These are phyloP conservation scores for Nothophytophthora sp. DNA, from an alignment of 352 stramenopile genomes.

Conservation along the genomic window DNA sequence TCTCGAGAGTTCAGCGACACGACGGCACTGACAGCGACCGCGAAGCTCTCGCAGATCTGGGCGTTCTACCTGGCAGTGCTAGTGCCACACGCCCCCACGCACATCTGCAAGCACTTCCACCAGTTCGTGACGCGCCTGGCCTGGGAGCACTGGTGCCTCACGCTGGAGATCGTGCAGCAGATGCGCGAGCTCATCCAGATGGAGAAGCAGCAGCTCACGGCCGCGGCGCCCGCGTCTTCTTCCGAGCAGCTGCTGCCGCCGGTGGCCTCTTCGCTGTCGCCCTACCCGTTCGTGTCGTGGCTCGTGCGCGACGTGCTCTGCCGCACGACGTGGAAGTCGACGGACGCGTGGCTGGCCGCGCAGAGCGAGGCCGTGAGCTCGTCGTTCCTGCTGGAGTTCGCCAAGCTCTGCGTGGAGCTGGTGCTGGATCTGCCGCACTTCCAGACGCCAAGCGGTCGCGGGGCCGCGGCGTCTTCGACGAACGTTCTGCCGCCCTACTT, in stretches of 20 bases:
- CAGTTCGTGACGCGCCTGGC: slow-evolving; percentile 78
- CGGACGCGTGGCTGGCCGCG: slow-evolving; percentile 59
- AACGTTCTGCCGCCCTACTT: slow-evolving; percentile 85
- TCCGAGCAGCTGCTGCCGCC: slow-evolving; percentile 24
- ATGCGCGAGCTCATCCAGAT: slow-evolving; percentile 76
- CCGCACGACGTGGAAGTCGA: slow-evolving; percentile 78
- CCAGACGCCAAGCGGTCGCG: slow-evolving; percentile 39
- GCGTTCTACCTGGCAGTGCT: slow-evolving; percentile 74
- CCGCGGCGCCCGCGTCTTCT: slow-evolving; percentile 3
- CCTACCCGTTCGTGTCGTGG: slow-evolving; percentile 85
- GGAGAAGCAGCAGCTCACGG: slow-evolving; percentile 59
- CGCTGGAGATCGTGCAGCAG: slow-evolving; percentile 79
- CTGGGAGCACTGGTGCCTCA: slow-evolving; percentile 86
- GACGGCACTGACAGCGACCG: slow-evolving; percentile 22
- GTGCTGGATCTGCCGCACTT: slow-evolving; percentile 81
- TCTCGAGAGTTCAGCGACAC: no score
- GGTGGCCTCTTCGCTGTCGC: slow-evolving; percentile 36
- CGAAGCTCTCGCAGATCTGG: slow-evolving; percentile 83
- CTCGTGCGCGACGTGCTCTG: slow-evolving; percentile 82
- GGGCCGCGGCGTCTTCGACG: slow-evolving; percentile 49
- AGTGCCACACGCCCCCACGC: slow-evolving; percentile 70
- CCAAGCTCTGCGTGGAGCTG: slow-evolving; percentile 75
- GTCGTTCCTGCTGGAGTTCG: slow-evolving; percentile 70
- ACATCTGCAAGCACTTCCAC: slow-evolving; percentile 83
- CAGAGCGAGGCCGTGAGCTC: slow-evolving; percentile 65